Percentiles rank a stretch among this genome's conserved stretches.
Evolutionary conservation across 202 grass and related monocot genomes (phyloP).

Genomic region (Musa balbisiana): DNA sequence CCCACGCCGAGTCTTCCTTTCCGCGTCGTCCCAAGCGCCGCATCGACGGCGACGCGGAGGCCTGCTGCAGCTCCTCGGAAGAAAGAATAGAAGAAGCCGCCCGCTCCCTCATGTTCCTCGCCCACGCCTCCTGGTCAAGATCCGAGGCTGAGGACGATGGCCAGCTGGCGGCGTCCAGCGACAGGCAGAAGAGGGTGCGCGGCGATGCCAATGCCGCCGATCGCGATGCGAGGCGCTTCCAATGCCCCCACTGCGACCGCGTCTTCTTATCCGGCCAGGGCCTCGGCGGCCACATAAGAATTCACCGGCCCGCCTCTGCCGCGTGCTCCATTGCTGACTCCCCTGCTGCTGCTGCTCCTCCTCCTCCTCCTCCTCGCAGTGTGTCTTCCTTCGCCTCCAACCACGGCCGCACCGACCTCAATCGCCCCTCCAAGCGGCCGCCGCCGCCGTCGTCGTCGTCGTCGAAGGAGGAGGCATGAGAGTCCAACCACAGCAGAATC

Average conservation of each 20-base stretch:
- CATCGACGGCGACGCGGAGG: too few relatives aligned
- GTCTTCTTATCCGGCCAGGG: constrained; percentile 4
- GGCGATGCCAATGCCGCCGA: background rate
- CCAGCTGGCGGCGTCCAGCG: background rate
- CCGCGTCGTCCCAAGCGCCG: background rate
- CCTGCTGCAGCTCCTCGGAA: background rate
- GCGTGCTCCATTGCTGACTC: too few relatives aligned
- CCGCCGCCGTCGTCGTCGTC: background rate
- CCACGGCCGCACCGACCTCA: constrained; percentile 4
- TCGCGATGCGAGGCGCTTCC: background rate
- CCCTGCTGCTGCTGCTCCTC: background rate
- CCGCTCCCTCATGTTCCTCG: too few relatives aligned
- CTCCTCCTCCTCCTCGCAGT: background rate
- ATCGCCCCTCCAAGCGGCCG: background rate
- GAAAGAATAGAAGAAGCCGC: too few relatives aligned
- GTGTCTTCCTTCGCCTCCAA: background rate
- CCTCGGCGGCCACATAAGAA: constrained; percentile 5
- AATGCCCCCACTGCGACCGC: constrained; percentile 9
- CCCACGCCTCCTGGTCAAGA: too few relatives aligned
- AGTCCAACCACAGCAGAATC: too few relatives aligned
- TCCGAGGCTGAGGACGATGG: too few relatives aligned
- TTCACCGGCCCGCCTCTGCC: background rate
- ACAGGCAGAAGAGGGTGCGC: background rate
- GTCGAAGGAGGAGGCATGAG: background rate
- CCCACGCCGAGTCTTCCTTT: constrained; percentile 16